phyloP scores from a whole-genome alignment of 225 moss, liverwort and hornwort species.

The Ulota crispa region DNA sequence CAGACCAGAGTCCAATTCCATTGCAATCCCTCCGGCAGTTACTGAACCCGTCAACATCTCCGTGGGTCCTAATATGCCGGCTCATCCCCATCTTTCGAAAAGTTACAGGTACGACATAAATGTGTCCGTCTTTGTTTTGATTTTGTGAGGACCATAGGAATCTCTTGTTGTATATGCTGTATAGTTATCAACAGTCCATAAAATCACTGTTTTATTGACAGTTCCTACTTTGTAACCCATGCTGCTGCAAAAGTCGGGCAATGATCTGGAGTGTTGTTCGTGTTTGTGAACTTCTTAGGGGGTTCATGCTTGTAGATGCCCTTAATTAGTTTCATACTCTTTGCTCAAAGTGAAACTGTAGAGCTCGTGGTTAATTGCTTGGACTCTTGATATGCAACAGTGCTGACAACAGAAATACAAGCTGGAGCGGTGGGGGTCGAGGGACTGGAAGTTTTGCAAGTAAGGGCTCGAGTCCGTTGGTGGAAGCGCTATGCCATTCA shows the following conservation, averaged over 20 bases:
- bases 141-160: not conserved
- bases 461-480: slow-evolving; percentile 63
- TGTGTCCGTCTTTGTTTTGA: not conserved
- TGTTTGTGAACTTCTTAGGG: not conserved
- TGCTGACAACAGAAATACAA: slow-evolving; percentile 66
- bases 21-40: slow-evolving; percentile 29
- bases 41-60: slow-evolving; percentile 59
- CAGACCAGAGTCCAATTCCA: slow-evolving; percentile 26
- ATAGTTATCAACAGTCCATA: not conserved
- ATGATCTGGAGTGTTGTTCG: not conserved
- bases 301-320: not conserved
- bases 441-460: slow-evolving; percentile 36
- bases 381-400: slow-evolving; percentile 34
- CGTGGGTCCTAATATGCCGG: slow-evolving; percentile 26
- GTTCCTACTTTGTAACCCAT: not conserved
- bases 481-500: slow-evolving; percentile 87
- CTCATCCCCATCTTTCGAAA: slow-evolving; percentile 44
- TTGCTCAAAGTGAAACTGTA: not conserved
- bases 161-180: not conserved
- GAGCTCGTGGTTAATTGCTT: not conserved
- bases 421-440: slow-evolving; percentile 59
- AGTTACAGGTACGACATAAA: slow-evolving; percentile 50
- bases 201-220: not conserved
- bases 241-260: not conserved
- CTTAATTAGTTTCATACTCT: not conserved